Evolutionary conservation across 331 rosid genomes (phyloP).

Genomic region (Dryas integrifolia): DNA sequence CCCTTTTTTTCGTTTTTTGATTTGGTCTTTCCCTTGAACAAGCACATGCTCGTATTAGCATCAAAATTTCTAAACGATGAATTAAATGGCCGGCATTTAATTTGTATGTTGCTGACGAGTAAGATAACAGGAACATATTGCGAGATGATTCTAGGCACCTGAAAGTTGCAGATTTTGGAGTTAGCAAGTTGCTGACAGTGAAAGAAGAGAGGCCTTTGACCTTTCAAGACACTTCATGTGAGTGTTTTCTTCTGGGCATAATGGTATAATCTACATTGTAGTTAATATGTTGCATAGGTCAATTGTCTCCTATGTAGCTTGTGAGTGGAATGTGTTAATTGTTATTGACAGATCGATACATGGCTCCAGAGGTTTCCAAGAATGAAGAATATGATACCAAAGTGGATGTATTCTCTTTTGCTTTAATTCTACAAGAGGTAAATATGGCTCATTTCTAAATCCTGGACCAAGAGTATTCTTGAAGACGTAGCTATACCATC

Average conservation of each 20-base stretch:
- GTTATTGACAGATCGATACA: slow-evolving; percentile 51
- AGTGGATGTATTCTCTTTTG: slow-evolving; percentile 92
- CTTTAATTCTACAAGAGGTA: slow-evolving; percentile 91
- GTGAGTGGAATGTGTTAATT: slow-evolving; percentile 14
- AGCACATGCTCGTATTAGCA: not conserved
- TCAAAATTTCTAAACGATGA: slow-evolving; percentile 23
- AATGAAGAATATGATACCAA: slow-evolving; percentile 82
- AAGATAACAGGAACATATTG: slow-evolving; percentile 81
- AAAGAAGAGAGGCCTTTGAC: slow-evolving; percentile 78
- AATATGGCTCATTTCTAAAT: slow-evolving; percentile 1
- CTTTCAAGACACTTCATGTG: slow-evolving; percentile 71
- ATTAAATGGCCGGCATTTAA: not conserved
- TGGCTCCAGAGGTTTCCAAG: slow-evolving; percentile 88
- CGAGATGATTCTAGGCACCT: slow-evolving; percentile 93
- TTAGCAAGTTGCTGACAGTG: slow-evolving; percentile 88
- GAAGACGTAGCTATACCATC: not conserved
- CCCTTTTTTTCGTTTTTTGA: not conserved
- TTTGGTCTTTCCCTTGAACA: slow-evolving; percentile 12
- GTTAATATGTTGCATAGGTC: not conserved
- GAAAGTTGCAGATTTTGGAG: slow-evolving; percentile 96
- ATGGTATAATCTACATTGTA: not conserved
- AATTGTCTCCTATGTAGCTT: not conserved
- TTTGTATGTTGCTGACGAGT: slow-evolving; percentile 46
- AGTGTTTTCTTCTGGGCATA: slow-evolving; percentile 26
- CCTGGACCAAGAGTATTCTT: not conserved